Conservation (phyloP, 2,329 filamentous ascomycete genomes). For the Elsinoe arachidis region DNA sequence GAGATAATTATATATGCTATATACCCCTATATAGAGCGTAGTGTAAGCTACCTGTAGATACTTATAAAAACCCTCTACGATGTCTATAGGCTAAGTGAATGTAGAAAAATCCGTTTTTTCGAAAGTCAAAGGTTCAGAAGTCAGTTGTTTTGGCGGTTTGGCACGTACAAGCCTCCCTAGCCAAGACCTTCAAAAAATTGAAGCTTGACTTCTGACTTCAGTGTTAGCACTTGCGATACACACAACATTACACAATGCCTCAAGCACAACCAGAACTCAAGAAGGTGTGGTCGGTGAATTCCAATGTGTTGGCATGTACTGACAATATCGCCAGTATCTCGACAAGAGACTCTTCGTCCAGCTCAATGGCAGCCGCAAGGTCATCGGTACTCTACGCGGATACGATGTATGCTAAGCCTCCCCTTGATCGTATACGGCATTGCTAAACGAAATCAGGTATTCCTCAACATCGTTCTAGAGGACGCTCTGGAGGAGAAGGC, state of each 20-base stretch:
- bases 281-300: slow-evolving; percentile 56
- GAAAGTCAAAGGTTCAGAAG: too few relatives aligned
- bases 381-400: slow-evolving; percentile 85
- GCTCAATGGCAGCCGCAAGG: slow-evolving; percentile 94
- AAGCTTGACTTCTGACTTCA: background rate
- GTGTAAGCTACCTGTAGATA: too few relatives aligned
- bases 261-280: slow-evolving; percentile 98
- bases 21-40: too few relatives aligned
- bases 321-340: slow-evolving; percentile 62
- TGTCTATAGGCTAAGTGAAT: too few relatives aligned
- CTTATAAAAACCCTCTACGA: too few relatives aligned
- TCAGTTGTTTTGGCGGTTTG: too few relatives aligned
- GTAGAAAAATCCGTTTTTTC: too few relatives aligned
- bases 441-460: slow-evolving; percentile 57
- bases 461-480: slow-evolving; percentile 95
- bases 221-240: background rate
- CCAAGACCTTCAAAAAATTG: slow-evolving; percentile 12
- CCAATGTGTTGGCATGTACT: background rate
- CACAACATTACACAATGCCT: slow-evolving; percentile 65
- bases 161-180: too few relatives aligned
- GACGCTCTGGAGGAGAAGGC: slow-evolving; percentile 93
- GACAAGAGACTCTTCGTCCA: slow-evolving; percentile 98
- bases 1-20: too few relatives aligned
- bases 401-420: slow-evolving; percentile 68
- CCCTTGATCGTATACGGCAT: background rate